These are phyloP conservation scores for Jamesozyma spencerorum DNA, from an alignment of 805 yeast genomes.

Conservation along the genomic window DNA sequence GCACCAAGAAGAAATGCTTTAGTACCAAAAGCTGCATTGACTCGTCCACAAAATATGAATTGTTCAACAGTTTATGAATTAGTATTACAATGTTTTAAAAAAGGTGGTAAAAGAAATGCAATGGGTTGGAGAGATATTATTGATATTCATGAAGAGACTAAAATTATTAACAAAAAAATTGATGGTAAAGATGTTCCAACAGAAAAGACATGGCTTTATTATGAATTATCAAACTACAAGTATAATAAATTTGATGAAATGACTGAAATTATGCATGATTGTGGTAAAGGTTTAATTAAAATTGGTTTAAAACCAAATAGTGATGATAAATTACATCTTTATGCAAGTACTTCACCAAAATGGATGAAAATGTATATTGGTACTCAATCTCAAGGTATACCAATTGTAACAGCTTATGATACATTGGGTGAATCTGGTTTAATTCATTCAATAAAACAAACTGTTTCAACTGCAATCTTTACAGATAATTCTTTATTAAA, in stretches of 20 bases:
- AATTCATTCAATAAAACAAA: conserved; percentile 75
- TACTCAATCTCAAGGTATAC: conserved; percentile 65
- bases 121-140: conserved; percentile 74
- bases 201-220: conserved; percentile 82
- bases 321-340: conserved; percentile 64
- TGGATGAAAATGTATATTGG: conserved; percentile 90
- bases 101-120: conserved; percentile 44
- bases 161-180: conserved; percentile 60
- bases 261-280: conserved; percentile 36
- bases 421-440: conserved; percentile 85
- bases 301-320: conserved; percentile 60
- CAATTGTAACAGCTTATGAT: conserved; percentile 93
- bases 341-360: conserved; percentile 76
- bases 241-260: conserved; percentile 56
- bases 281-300: conserved; percentile 68
- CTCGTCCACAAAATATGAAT: conserved; percentile 54
- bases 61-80: conserved; percentile 65
- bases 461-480: conserved; percentile 69
- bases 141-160: conserved; percentile 69
- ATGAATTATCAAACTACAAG: conserved; percentile 66
- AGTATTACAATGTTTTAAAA: conserved; percentile 49
- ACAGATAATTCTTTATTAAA: conserved; percentile 70
- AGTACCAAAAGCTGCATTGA: conserved; percentile 36
- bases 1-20: conserved; percentile 67
- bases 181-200: conserved; percentile 66